These are phyloP conservation scores for Mollisia scopiformis DNA, from an alignment of 2,329 filamentous ascomycete species.

Conservation along the genomic window DNA sequence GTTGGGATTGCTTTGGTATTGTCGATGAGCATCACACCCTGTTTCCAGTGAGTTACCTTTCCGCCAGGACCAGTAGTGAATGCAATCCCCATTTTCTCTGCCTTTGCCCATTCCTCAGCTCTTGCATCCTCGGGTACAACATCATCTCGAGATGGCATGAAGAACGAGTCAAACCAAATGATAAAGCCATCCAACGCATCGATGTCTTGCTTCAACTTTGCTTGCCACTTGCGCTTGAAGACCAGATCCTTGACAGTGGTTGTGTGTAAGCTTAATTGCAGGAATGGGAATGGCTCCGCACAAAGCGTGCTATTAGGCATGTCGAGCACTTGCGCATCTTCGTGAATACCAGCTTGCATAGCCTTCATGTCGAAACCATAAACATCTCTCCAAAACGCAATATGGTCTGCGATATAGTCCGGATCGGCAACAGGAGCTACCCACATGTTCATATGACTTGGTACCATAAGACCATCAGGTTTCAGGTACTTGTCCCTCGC, in stretches of 20 bases:
- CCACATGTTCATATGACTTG: slow-evolving; percentile 82
- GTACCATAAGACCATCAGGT: slow-evolving; percentile 80
- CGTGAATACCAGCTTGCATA: slow-evolving; percentile 82
- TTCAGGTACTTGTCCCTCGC: slow-evolving; percentile 86
- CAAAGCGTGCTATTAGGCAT: slow-evolving; percentile 65
- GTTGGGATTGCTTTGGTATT: slow-evolving; percentile 47
- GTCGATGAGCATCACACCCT: slow-evolving; percentile 75
- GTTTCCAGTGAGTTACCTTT: slow-evolving; percentile 87
- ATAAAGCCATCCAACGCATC: slow-evolving; percentile 82
- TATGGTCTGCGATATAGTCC: slow-evolving; percentile 76
- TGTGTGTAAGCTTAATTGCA: slow-evolving; percentile 76
- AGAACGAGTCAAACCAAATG: slow-evolving; percentile 95
- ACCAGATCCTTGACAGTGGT: slow-evolving; percentile 72
- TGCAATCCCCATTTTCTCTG: slow-evolving; percentile 65
- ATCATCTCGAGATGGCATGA: slow-evolving; percentile 63
- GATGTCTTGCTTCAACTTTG: slow-evolving; percentile 62
- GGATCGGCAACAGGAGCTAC: slow-evolving; percentile 79
- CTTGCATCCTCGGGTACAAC: slow-evolving; percentile 54
- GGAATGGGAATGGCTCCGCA: slow-evolving; percentile 66
- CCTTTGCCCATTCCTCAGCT: slow-evolving; percentile 63
- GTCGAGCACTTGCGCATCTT: slow-evolving; percentile 79
- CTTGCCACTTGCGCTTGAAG: slow-evolving; percentile 71
- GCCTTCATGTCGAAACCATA: slow-evolving; percentile 94
- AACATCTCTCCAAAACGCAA: slow-evolving; percentile 87
- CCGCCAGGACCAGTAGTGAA: slow-evolving; percentile 86